These are phyloP conservation scores for Scleroderma bovista DNA, from an alignment of 768 basidiomycete genomes.

Conservation along the genomic window DNA sequence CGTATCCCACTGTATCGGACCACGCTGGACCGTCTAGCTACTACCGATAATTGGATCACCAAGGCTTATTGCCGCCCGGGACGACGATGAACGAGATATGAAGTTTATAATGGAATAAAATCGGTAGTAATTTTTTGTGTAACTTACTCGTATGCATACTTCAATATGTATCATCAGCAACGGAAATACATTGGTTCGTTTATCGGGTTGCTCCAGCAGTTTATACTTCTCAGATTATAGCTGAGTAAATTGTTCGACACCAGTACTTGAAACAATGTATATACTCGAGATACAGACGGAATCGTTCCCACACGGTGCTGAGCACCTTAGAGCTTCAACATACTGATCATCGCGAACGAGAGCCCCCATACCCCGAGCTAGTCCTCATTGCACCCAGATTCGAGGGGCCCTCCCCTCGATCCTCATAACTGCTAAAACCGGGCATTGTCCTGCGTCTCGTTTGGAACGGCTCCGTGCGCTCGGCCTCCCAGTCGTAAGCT, in stretches of 20 bases:
- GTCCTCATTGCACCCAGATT: slow-evolving; percentile 65
- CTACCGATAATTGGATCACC: not conserved
- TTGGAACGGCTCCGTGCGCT: slow-evolving; percentile 26
- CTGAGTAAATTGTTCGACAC: not conserved
- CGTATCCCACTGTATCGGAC: slow-evolving; percentile 6
- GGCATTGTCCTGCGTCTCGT: slow-evolving; percentile 16
- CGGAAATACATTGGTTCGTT: not conserved
- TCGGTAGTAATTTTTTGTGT: not conserved
- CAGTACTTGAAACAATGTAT: not conserved
- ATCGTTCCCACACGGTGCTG: not conserved
- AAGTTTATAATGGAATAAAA: slow-evolving; percentile 2
- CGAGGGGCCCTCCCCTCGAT: slow-evolving; percentile 67
- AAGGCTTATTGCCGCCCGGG: too few relatives aligned
- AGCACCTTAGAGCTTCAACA: not conserved
- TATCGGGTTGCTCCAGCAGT: too few relatives aligned
- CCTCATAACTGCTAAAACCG: slow-evolving; percentile 28
- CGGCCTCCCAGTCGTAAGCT: slow-evolving; percentile 59
- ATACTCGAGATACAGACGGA: not conserved
- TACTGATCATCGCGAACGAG: slow-evolving; percentile 52
- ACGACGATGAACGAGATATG: not conserved
- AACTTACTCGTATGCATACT: not conserved
- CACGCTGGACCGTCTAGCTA: not conserved
- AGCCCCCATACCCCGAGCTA: slow-evolving; percentile 78
- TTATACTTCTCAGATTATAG: not conserved
- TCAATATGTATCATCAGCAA: not conserved